These are phyloP conservation scores for Fusarium transvaalense DNA, from an alignment of 2,329 filamentous ascomycete genomes.

Conservation along the genomic window DNA sequence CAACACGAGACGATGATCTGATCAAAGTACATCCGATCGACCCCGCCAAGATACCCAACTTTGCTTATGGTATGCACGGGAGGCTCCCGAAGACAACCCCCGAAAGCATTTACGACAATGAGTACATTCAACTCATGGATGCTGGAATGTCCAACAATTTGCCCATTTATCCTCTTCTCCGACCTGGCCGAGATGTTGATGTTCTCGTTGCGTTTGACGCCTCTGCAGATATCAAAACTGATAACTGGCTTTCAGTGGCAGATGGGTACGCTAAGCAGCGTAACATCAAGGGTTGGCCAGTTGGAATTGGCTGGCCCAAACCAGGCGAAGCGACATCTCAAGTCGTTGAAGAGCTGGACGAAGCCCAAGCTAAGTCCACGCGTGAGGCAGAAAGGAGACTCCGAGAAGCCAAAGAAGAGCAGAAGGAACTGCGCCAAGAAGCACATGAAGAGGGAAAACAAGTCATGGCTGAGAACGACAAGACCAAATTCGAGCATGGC, in stretches of 20 bases:
- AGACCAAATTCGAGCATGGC: constrained; percentile 57
- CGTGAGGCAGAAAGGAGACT: constrained; percentile 74
- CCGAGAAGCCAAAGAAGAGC: constrained; percentile 67
- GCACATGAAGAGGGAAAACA: constrained; percentile 44
- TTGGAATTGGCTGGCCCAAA: constrained; percentile 94
- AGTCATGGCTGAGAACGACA: constrained; percentile 47
- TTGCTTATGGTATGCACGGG: constrained; percentile 82
- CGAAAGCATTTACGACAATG: constrained; percentile 75
- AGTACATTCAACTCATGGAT: constrained; percentile 90
- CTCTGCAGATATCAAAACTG: constrained; percentile 90
- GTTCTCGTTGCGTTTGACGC: constrained; percentile 94
- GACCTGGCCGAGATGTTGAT: constrained; percentile 89
- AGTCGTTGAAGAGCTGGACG: constrained; percentile 73
- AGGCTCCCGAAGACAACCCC: constrained; percentile 82
- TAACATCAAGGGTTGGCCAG: constrained; percentile 92
- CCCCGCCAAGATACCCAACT: constrained; percentile 92
- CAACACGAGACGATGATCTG: constrained; percentile 84
- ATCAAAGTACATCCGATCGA: constrained; percentile 95
- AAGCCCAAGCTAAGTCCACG: constrained; percentile 71
- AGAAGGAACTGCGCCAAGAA: constrained; percentile 50
- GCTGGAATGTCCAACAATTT: constrained; percentile 99
- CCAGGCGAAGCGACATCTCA: constrained; percentile 68
- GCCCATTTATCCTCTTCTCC: constrained; percentile 92
- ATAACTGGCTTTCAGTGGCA: constrained; percentile 95
- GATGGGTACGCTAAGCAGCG: constrained; percentile 94